phyloP scores from a whole-genome alignment of 148 eudicot genomes.

The Diospyros lotus region DNA sequence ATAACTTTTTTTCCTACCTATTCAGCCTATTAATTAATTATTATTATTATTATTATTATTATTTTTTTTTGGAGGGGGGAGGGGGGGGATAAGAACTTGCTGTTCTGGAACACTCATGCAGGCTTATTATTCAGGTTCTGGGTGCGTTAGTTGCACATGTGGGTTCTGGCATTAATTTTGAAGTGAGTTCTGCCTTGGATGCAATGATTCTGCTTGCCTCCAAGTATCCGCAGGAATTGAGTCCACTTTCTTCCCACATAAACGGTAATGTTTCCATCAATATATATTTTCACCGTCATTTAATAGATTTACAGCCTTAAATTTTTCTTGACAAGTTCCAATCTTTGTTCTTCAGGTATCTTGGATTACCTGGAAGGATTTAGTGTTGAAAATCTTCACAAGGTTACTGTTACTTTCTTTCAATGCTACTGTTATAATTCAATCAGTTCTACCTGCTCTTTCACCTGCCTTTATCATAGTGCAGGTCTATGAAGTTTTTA shows the following conservation, averaged over 20 bases:
- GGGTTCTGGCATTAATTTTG: constrained; percentile 49
- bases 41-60: too few species aligned
- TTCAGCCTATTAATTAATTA: not conserved
- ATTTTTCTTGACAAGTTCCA: not conserved
- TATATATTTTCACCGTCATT: constrained; percentile 4
- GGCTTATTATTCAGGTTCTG: constrained; percentile 30
- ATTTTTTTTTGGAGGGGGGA: too few species aligned
- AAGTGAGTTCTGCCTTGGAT: constrained; percentile 54
- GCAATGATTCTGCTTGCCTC: constrained; percentile 45
- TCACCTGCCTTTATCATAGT: constrained; percentile 5
- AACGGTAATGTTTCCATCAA: constrained; percentile 29
- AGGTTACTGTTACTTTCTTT: constrained; percentile 26
- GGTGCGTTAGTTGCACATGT: constrained; percentile 56
- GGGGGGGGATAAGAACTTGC: not conserved
- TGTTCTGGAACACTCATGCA: constrained; percentile 6
- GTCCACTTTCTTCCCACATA: constrained; percentile 50
- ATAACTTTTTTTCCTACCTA: not conserved
- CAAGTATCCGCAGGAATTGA: constrained; percentile 37
- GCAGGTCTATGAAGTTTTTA: constrained; percentile 57
- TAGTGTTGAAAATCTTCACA: constrained; percentile 47
- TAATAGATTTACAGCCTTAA: not conserved
- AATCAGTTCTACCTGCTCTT: not conserved
- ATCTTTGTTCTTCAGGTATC: constrained; percentile 32
- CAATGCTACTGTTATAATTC: not conserved
- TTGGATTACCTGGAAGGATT: constrained; percentile 63